A percentile compares a stretch with the other conserved stretches of the same genome.
phyloP scores from a whole-genome alignment of 805 yeast genomes.

The Metschnikowia gruessii region DNA sequence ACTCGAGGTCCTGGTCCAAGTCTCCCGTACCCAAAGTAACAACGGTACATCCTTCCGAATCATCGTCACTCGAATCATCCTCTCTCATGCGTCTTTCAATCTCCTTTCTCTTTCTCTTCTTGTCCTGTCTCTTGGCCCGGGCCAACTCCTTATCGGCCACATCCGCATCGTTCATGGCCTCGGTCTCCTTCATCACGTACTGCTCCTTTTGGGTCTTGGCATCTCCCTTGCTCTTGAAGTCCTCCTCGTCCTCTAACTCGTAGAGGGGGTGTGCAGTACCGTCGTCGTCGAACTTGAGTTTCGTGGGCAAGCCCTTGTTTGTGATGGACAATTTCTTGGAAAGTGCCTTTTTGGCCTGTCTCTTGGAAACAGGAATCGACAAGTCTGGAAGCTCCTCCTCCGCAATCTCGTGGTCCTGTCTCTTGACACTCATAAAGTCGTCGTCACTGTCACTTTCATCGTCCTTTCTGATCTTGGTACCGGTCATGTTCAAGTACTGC shows the following conservation, averaged over 20 bases:
- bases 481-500: conserved; percentile 76
- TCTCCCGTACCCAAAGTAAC: conserved; percentile 36
- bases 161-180: conserved; percentile 70
- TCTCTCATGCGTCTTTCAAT: conserved; percentile 55
- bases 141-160: conserved; percentile 73
- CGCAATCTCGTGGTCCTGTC: conserved; percentile 66
- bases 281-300: conserved; percentile 87
- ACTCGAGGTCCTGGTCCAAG: conserved; percentile 47
- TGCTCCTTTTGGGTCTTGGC: conserved; percentile 64
- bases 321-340: conserved; percentile 74
- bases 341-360: conserved; percentile 80
- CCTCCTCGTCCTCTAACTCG: conserved; percentile 87
- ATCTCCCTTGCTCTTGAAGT: conserved; percentile 71
- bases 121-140: conserved; percentile 75
- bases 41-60: conserved; percentile 25
- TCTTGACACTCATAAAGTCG: conserved; percentile 78
- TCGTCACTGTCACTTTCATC: conserved; percentile 47
- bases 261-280: conserved; percentile 90
- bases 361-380: conserved; percentile 67
- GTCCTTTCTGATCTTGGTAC: conserved; percentile 30
- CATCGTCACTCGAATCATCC: conserved; percentile 32
- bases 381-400: conserved; percentile 66
- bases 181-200: conserved; percentile 64
- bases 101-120: conserved; percentile 86
- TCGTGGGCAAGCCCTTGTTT: conserved; percentile 66